Conservation (phyloP, 1,139 yeast species). For the Blastobotrys buckinghamii region DNA sequence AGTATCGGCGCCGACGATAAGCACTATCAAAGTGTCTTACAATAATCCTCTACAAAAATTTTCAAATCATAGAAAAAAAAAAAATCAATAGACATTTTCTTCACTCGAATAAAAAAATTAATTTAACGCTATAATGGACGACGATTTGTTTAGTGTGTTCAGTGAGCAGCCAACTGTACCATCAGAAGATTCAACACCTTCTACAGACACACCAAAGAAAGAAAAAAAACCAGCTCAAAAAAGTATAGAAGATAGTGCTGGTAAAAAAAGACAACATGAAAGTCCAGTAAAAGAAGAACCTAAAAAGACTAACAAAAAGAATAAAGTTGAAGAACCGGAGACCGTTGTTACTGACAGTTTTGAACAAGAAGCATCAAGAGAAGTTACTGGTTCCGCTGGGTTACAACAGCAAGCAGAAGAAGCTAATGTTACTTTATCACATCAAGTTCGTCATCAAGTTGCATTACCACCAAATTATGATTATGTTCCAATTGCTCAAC, state of each 20-base stretch:
- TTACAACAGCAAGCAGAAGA: constrained; percentile 40
- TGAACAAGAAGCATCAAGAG: constrained; percentile 87
- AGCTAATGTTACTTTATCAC: constrained; percentile 66
- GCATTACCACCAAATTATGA: constrained; percentile 91
- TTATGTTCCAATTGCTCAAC: constrained; percentile 82
- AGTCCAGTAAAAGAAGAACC: background rate
- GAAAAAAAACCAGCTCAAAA: background rate
- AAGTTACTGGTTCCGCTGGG: constrained; percentile 76
- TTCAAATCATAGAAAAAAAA: background rate
- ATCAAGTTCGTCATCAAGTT: constrained; percentile 96
- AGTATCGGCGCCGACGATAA: too few species aligned
- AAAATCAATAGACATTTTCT: background rate
- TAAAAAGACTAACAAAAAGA: constrained; percentile 4
- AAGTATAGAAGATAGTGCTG: background rate
- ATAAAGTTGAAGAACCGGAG: constrained; percentile 13
- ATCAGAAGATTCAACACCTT: background rate
- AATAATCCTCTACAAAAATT: background rate
- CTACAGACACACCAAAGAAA: background rate
- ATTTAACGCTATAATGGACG: constrained; percentile 10
- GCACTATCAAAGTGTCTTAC: background rate
- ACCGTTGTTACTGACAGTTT: constrained; percentile 86
- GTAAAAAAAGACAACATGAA: constrained; percentile 2
- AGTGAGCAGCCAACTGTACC: constrained; percentile 20
- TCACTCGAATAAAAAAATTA: background rate
- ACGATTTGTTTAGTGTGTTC: constrained; percentile 26